A percentile compares a stretch with the other conserved stretches of the same genome.
Evolutionary conservation across 164 flowering plant species (phyloP).

Genomic region (Litsea cubeba): DNA sequence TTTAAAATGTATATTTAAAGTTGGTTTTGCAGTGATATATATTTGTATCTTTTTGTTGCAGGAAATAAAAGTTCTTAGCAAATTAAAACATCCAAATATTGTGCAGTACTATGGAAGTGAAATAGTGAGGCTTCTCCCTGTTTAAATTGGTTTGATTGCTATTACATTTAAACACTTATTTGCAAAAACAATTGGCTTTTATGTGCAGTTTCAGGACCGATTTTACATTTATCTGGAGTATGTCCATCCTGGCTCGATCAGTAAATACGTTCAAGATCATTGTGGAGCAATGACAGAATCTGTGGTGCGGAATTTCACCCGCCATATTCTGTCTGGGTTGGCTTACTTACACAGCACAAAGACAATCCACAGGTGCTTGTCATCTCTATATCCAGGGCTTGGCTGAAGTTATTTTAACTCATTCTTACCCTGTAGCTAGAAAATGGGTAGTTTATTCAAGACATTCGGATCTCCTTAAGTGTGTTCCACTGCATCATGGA

Average conservation of each 20-base stretch:
- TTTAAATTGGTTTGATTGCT: neutral
- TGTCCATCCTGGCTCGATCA: slow-evolving; percentile 92
- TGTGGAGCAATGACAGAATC: slow-evolving; percentile 87
- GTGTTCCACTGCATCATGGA: neutral
- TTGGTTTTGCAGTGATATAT: neutral
- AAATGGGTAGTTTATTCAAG: neutral
- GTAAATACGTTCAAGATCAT: slow-evolving; percentile 71
- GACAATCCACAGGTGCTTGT: slow-evolving; percentile 76
- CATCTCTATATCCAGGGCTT: neutral
- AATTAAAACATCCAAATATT: slow-evolving; percentile 85
- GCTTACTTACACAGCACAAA: slow-evolving; percentile 83
- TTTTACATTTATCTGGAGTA: slow-evolving; percentile 86
- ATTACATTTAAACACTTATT: neutral
- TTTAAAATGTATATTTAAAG: too few relatives aligned
- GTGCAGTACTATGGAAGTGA: slow-evolving; percentile 99
- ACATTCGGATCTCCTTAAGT: neutral
- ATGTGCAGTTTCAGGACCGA: slow-evolving; percentile 62
- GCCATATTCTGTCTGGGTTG: slow-evolving; percentile 85
- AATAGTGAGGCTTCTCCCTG: slow-evolving; percentile 46
- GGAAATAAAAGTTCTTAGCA: slow-evolving; percentile 91
- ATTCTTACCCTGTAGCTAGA: neutral
- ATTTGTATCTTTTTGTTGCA: slow-evolving; percentile 23
- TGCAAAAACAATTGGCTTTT: slow-evolving; percentile 1
- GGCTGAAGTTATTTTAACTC: neutral
- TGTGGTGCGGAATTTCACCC: slow-evolving; percentile 82